Base-by-base conservation (phyloP, 352 stramenopile species). In the Pythium sp. region DNA sequence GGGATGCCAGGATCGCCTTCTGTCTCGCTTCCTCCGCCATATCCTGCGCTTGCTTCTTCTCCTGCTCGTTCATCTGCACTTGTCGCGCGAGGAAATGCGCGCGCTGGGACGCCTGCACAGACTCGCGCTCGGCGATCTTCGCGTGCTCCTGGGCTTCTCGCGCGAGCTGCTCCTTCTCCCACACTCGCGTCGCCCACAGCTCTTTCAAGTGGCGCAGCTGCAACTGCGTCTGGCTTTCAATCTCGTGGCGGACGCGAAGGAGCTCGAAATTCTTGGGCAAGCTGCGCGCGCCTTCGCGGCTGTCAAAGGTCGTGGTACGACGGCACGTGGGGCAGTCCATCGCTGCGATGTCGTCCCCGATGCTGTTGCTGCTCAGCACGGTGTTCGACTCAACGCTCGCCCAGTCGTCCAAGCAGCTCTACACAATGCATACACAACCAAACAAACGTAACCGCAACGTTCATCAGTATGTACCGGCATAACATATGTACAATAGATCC, bases 251-350 rank as follows among this genome's bases (percentile, higher is more conserved):
- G n/a, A 91, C 87, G 58, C 87, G 85, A 54, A 95, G 75, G 32
- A 95, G 73, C 70, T 95, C 87, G 73, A 80, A 95, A 72, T 95
- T 95, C 73, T 95, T 95, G 36, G 87, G 82, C 49, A 95, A 75
- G n/a, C 77, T 76, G 18, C 82, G 76, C 28, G 77, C 78, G 14
- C 85, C 84, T 20, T 68, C 67, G 0, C 67, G 38, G 7, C 64
- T 77, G 56, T 87, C 68, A 43, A 87, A 89, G 11, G 65, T 66
- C 38, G 85, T 95, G 11, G 73, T 65, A 58, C 79, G 68, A 38
- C 87, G 83, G 62, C 87, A 95, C 32, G 85, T 95, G 3, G 87
- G 87, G 66, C 87, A 95, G 62, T 92, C 76, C 38, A 94, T 79
- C 18, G 66, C 72, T 2, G 73, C 76, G 61, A 74, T 20, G 62